A percentile compares a stretch with the other conserved stretches of the same genome.
Evolutionary conservation across 2,329 filamentous ascomycete species (phyloP).

Genomic region (Colletotrichum australisinense): DNA sequence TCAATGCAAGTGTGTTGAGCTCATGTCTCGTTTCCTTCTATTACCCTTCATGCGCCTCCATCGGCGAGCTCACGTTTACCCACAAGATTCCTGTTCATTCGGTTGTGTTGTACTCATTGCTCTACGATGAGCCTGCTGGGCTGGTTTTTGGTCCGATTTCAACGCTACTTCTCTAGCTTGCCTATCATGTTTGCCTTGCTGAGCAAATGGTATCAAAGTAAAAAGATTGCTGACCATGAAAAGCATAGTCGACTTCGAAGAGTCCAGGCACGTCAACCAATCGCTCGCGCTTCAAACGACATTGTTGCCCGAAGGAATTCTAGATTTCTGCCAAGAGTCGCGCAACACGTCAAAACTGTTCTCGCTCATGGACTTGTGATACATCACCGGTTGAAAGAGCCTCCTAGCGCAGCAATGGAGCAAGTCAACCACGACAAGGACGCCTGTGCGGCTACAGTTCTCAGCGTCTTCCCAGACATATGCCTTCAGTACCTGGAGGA

Average conservation of each 20-base stretch:
- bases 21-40: not conserved
- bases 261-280: not conserved
- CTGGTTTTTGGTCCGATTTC: not conserved
- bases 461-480: conserved; percentile 58
- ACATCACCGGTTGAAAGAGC: not conserved
- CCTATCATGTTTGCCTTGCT: not conserved
- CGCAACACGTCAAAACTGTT: not conserved
- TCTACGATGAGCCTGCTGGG: not conserved
- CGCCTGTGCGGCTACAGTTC: conserved; percentile 44
- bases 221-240: not conserved
- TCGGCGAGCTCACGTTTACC: not conserved
- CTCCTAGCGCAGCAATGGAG: conserved; percentile 13
- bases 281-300: not conserved
- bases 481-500: conserved; percentile 50
- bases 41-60: not conserved
- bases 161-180: not conserved
- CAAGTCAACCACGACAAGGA: conserved; percentile 19
- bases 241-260: not conserved
- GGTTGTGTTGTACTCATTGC: not conserved
- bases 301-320: not conserved
- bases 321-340: not conserved
- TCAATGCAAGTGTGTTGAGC: not conserved
- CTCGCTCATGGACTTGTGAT: not conserved
- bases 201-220: not conserved
- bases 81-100: not conserved